phyloP scores from a whole-genome alignment of 495 filamentous ascomycete genomes.

The Xylaria sp. region DNA sequence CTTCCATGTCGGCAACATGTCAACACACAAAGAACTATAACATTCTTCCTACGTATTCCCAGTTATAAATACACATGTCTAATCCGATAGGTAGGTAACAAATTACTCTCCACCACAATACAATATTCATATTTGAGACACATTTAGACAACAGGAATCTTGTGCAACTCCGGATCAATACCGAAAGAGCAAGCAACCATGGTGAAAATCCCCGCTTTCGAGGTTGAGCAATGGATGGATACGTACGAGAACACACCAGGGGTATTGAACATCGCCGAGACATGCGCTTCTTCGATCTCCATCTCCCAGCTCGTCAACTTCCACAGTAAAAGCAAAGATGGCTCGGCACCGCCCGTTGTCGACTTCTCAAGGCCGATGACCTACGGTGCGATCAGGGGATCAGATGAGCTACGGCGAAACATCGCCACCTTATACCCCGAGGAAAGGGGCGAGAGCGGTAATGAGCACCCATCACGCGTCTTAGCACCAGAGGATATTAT shows the following conservation, averaged over 20 bases:
- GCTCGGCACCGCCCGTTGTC: constrained; percentile 33
- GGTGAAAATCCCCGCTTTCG: constrained; percentile 75
- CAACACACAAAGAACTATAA: neutral
- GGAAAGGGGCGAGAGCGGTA: constrained; percentile 40
- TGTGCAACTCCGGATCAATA: neutral
- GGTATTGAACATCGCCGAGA: constrained; percentile 86
- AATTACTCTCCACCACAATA: neutral
- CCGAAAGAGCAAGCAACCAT: constrained; percentile 49
- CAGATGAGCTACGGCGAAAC: constrained; percentile 64
- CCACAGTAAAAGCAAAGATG: constrained; percentile 57
- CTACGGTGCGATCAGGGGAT: constrained; percentile 77
- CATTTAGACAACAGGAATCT: neutral
- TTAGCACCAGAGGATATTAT: constrained; percentile 69
- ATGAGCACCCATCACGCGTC: constrained; percentile 50
- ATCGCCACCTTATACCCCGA: constrained; percentile 70
- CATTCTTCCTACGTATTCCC: neutral
- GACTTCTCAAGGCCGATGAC: constrained; percentile 61
- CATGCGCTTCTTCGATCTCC: constrained; percentile 83
- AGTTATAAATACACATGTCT: constrained; percentile 2
- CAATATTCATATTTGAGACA: neutral
- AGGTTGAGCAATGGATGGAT: constrained; percentile 96
- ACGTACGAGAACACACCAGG: constrained; percentile 72
- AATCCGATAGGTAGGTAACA: neutral
- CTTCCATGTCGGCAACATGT: constrained; percentile 7
- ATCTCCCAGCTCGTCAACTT: constrained; percentile 70